Base-by-base conservation (phyloP, 2,329 filamentous ascomycete species). In the Penicillium sp. region DNA sequence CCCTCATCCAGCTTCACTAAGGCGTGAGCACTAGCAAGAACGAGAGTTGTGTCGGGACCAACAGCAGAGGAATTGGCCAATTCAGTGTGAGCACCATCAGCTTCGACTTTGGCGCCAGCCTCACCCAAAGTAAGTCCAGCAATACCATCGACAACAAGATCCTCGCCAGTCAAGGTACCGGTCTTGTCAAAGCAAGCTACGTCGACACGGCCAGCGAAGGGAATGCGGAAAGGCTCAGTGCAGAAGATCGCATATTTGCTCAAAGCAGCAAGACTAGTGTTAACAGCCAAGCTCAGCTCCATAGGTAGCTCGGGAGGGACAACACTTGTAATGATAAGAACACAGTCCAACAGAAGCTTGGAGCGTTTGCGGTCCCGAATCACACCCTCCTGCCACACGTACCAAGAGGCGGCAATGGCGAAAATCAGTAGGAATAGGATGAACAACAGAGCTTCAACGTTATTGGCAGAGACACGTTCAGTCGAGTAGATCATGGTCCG, bases 401-500 rank as follows among this genome's bases (percentile, higher is more conserved):
- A 99, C 92, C 94, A 97, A 11, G 94, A 96, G 48, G 94, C 94
- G 52, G 94, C 95, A 71, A 99, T 84, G 66, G 95, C 95, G 76
- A 99, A 99, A 66, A 97, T 84, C 51, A 96, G 84, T 27, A 99
- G 83, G 81, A 99, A 99, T 56, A 99, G 82, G 62, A 99, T 99
- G 79, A 99, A 99, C 57, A 96, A 82, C n/a, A 99, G 78, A 1
- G 94, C 94, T 76, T 99, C 94, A 41, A 87, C 87, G 69, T 99
- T 97, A 78, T 97, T 97, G 65, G 94, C 94, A n/a, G 93, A 97
- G 23, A 99, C 93, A 62, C 93, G 91, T 75, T 99, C 94, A 1
- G 94, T 99, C 1, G 95, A 97, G 79, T 96, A 99, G 68, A 99
- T 99, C 94, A 99, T 99, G 63, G 94, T 99, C 59, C 94, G 89